A percentile compares a stretch with the other conserved stretches of the same genome.
Conservation (phyloP, 1,139 yeast species). For the Candida sp. region DNA sequence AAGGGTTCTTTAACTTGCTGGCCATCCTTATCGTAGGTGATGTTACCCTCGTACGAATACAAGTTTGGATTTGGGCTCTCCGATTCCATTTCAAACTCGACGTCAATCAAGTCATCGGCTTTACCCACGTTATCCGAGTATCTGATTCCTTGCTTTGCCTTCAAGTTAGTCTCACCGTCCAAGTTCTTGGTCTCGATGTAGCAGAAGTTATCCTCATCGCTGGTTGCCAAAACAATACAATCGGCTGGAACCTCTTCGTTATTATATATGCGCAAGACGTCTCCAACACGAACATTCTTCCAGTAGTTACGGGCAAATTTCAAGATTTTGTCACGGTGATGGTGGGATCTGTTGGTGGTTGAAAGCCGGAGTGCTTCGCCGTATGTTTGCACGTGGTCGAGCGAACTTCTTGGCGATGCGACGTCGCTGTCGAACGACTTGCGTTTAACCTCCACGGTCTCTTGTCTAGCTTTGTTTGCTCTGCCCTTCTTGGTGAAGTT, state of each 20-base stretch:
- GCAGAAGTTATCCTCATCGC: constrained; percentile 91
- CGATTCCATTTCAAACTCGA: constrained; percentile 85
- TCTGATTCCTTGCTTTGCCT: constrained; percentile 74
- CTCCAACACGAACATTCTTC: constrained; percentile 93
- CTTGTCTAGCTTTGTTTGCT: constrained; percentile 29
- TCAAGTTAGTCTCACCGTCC: constrained; percentile 96
- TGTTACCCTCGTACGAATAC: constrained; percentile 87
- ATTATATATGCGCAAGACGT: constrained; percentile 79
- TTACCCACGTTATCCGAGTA: constrained; percentile 64
- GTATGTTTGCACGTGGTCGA: constrained; percentile 24
- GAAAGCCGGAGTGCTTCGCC: constrained; percentile 24
- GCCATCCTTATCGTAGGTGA: constrained; percentile 60
- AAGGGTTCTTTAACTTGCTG: constrained; percentile 71
- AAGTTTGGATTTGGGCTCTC: constrained; percentile 89
- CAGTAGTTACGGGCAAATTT: constrained; percentile 53
- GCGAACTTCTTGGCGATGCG: constrained; percentile 19
- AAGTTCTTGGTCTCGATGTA: constrained; percentile 93
- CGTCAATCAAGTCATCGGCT: constrained; percentile 72
- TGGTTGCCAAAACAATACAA: constrained; percentile 74
- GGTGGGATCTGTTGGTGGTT: constrained; percentile 33
- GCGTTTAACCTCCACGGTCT: constrained; percentile 20
- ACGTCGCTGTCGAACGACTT: constrained; percentile 41
- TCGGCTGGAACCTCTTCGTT: constrained; percentile 98
- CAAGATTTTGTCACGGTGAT: neutral
- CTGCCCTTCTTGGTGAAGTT: constrained; percentile 31